These are phyloP conservation scores for Coprinellus aureogranulatus DNA, from an alignment of 768 basidiomycete species.

Conservation along the genomic window DNA sequence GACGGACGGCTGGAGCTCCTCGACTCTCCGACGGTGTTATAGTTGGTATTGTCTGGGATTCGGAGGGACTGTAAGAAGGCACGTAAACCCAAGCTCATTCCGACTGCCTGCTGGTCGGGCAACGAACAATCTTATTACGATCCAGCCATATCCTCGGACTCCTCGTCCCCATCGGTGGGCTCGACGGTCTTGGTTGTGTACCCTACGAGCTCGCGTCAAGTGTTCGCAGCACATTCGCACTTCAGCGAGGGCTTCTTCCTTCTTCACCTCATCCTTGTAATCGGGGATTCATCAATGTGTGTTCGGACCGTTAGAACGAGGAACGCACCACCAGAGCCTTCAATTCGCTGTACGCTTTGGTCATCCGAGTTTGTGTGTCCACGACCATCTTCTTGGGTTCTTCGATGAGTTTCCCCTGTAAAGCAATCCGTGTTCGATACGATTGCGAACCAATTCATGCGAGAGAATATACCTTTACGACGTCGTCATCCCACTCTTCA, in stretches of 20 bases:
- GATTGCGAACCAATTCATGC: not conserved
- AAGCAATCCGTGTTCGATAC: not conserved
- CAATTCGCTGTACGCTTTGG: conserved; percentile 61
- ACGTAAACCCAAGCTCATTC: conserved; percentile 1
- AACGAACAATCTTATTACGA: conserved; percentile 1
- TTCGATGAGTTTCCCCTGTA: conserved; percentile 63
- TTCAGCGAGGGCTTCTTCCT: conserved; percentile 35
- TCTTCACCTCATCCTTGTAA: conserved; percentile 42
- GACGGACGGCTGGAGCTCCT: too few species aligned
- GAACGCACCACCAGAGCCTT: conserved; percentile 64
- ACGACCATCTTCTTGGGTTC: conserved; percentile 81
- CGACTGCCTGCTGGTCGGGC: not conserved
- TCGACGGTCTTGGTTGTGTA: not conserved
- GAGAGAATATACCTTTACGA: conserved; percentile 37
- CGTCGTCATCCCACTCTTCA: conserved; percentile 76
- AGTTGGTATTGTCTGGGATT: conserved; percentile 2
- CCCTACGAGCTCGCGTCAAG: not conserved
- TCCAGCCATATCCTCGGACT: not conserved
- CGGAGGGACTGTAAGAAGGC: not conserved
- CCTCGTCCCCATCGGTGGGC: not conserved
- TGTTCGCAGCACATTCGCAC: not conserved
- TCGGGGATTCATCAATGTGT: conserved; percentile 14
- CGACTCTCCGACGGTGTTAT: not conserved
- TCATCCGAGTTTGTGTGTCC: conserved; percentile 63
- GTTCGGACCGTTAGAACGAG: conserved; percentile 2